These are phyloP conservation scores for Cladorrhinum samala DNA, from an alignment of 495 filamentous ascomycete species.

Conservation along the genomic window DNA sequence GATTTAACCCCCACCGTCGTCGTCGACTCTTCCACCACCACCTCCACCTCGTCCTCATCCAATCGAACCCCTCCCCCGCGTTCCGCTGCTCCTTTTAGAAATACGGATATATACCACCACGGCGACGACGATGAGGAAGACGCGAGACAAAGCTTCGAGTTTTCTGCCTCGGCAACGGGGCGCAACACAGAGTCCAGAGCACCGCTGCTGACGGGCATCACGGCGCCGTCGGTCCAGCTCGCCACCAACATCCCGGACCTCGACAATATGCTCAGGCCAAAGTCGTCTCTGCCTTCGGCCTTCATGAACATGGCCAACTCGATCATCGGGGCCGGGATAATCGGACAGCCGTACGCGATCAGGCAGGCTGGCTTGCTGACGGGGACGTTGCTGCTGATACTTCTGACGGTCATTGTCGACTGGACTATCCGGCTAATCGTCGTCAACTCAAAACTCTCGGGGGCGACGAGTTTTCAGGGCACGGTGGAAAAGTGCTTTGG, in stretches of 20 bases:
- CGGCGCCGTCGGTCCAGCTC: slow-evolving; percentile 82
- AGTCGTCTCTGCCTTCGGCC: slow-evolving; percentile 41
- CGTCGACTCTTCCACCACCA: slow-evolving; percentile 16
- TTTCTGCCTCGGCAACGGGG: slow-evolving; percentile 24
- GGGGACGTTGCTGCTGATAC: slow-evolving; percentile 70
- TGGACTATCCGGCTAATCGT: slow-evolving; percentile 98
- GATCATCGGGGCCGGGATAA: slow-evolving; percentile 97
- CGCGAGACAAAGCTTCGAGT: background rate
- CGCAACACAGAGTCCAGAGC: slow-evolving; percentile 54
- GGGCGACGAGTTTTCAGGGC: slow-evolving; percentile 85
- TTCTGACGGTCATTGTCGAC: slow-evolving; percentile 77
- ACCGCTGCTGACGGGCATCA: slow-evolving; percentile 78
- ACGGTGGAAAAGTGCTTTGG: slow-evolving; percentile 95
- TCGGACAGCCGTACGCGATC: slow-evolving; percentile 94
- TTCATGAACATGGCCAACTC: slow-evolving; percentile 99
- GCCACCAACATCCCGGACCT: slow-evolving; percentile 47
- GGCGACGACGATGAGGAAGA: slow-evolving; percentile 25
- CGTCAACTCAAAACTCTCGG: slow-evolving; percentile 89
- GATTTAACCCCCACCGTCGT: slow-evolving; percentile 54
- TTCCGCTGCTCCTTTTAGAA: no score
- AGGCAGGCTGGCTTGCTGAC: slow-evolving; percentile 78
- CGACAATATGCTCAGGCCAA: slow-evolving; percentile 42
- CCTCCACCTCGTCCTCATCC: background rate
- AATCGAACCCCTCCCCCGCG: no score
- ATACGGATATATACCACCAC: slow-evolving; percentile 36